Evolutionary conservation across 2,329 filamentous ascomycete genomes (phyloP).

Genomic region (Tolypocladium ovalisporum): DNA sequence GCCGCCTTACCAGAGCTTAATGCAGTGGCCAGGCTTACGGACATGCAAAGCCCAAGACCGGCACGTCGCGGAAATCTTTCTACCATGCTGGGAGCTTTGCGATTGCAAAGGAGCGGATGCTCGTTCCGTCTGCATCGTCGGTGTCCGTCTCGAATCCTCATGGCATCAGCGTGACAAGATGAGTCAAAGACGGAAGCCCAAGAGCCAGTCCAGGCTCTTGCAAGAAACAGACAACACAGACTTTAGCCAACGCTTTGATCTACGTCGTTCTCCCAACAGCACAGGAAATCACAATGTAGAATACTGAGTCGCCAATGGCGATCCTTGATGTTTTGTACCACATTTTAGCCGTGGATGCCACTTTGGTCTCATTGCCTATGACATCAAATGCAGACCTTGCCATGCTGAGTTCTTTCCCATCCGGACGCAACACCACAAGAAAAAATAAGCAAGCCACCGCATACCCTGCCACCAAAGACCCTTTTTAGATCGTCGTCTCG

Average conservation of each 20-base stretch:
- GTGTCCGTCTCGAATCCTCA: too few relatives aligned
- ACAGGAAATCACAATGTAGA: neutral
- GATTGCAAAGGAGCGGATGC: too few relatives aligned
- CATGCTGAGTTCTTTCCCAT: conserved; percentile 33
- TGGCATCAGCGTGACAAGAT: too few relatives aligned
- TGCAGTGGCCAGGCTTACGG: too few relatives aligned
- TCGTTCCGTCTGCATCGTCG: too few relatives aligned
- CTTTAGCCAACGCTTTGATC: neutral
- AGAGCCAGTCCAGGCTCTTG: too few relatives aligned
- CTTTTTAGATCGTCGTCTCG: conserved; percentile 90
- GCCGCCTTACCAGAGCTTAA: too few relatives aligned
- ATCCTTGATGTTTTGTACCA: neutral
- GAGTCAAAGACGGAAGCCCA: too few relatives aligned
- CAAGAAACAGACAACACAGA: neutral
- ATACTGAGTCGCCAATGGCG: neutral
- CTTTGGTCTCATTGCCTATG: conserved; percentile 25
- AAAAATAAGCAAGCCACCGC: conserved; percentile 26
- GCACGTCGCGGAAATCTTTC: too few relatives aligned
- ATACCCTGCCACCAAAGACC: conserved; percentile 10
- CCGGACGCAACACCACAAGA: conserved; percentile 31
- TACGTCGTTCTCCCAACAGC: neutral
- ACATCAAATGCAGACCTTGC: conserved; percentile 31
- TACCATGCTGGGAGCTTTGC: too few relatives aligned
- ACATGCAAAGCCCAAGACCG: too few relatives aligned
- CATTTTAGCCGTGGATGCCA: conserved; percentile 17